These are phyloP conservation scores for Acer yangbiense DNA, from an alignment of 345 rosid genomes.

Conservation along the genomic window DNA sequence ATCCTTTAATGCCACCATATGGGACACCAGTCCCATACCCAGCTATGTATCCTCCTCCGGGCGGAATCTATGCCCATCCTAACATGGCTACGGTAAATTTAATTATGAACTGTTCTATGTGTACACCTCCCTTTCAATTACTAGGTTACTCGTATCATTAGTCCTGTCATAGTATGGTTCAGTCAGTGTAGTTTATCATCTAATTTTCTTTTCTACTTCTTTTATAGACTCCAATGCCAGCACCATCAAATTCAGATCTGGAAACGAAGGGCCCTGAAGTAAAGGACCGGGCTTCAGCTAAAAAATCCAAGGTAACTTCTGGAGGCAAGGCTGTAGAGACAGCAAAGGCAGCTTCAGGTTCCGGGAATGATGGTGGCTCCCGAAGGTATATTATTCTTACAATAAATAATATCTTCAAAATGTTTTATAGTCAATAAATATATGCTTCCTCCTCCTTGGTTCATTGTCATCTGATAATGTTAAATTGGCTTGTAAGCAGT, in stretches of 20 bases:
- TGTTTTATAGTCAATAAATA: neutral
- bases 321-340: slow-evolving; percentile 64
- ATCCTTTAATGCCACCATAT: slow-evolving; percentile 83
- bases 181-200: neutral
- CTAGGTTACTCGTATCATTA: neutral
- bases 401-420: neutral
- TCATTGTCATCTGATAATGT: slow-evolving; percentile 6
- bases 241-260: slow-evolving; percentile 44
- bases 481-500: slow-evolving; percentile 45
- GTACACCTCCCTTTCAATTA: neutral
- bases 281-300: slow-evolving; percentile 61
- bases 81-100: slow-evolving; percentile 66
- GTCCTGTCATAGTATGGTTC: neutral
- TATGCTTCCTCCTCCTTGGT: neutral
- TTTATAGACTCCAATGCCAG: slow-evolving; percentile 56
- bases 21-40: slow-evolving; percentile 96
- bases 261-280: slow-evolving; percentile 53
- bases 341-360: slow-evolving; percentile 72
- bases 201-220: neutral
- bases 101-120: slow-evolving; percentile 2
- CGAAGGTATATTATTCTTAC: slow-evolving; percentile 56
- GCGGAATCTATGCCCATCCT: slow-evolving; percentile 89
- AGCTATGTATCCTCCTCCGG: slow-evolving; percentile 92
- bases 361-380: slow-evolving; percentile 84
- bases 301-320: slow-evolving; percentile 62